Conservation (phyloP, 306 rosid genomes). For the Cajanus cajan region DNA sequence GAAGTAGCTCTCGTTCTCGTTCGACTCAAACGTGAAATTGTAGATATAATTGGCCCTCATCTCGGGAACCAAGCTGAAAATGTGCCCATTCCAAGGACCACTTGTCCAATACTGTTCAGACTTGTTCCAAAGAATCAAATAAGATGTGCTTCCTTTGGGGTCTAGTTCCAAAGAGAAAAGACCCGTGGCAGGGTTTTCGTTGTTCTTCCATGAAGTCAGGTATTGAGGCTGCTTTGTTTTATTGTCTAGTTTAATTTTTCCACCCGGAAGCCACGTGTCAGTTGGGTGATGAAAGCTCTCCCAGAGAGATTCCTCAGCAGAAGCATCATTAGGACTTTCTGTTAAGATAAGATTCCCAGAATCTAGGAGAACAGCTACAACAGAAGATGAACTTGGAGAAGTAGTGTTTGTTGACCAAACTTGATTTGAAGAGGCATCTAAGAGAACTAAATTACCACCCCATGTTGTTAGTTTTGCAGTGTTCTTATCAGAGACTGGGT, state of each 20-base stretch:
- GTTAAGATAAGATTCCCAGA: slow-evolving; percentile 49
- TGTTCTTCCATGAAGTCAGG: slow-evolving; percentile 66
- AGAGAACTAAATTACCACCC: slow-evolving; percentile 47
- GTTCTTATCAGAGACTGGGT: slow-evolving; percentile 46
- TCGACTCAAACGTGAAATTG: slow-evolving; percentile 38
- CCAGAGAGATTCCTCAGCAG: slow-evolving; percentile 36
- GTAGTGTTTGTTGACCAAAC: slow-evolving; percentile 60
- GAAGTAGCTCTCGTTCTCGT: slow-evolving; percentile 53
- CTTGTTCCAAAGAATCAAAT: slow-evolving; percentile 39
- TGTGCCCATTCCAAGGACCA: slow-evolving; percentile 47
- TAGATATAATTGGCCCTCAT: slow-evolving; percentile 49
- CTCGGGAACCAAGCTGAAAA: slow-evolving; percentile 50
- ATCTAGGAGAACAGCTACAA: slow-evolving; percentile 40
- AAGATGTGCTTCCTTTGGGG: slow-evolving; percentile 20
- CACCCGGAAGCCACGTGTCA: slow-evolving; percentile 58
- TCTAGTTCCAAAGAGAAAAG: slow-evolving; percentile 45
- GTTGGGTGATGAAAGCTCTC: slow-evolving; percentile 66
- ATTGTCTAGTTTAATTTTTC: slow-evolving; percentile 38
- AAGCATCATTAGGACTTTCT: slow-evolving; percentile 9
- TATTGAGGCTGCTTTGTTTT: slow-evolving; percentile 43
- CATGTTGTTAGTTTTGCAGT: slow-evolving; percentile 43
- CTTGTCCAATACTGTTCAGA: slow-evolving; percentile 41
- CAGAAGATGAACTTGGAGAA: slow-evolving; percentile 26
- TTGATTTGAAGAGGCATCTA: slow-evolving; percentile 34
- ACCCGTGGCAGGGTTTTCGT: slow-evolving; percentile 45